Evolutionary conservation across 2,329 filamentous ascomycete species (phyloP).

Genomic region (Pestalotiopsis sp.): DNA sequence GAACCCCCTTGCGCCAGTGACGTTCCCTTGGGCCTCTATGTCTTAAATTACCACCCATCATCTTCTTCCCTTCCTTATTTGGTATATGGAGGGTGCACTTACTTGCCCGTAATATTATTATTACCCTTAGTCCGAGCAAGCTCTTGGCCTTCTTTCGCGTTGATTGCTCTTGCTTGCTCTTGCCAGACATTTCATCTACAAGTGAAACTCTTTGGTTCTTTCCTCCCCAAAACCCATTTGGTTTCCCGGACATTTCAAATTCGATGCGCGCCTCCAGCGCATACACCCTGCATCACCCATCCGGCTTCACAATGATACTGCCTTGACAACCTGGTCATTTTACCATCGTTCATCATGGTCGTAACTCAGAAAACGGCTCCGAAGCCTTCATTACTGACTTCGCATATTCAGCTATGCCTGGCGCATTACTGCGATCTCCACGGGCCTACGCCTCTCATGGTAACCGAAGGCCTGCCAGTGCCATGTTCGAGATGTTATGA

Average conservation of each 20-base stretch:
- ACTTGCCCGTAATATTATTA: background rate
- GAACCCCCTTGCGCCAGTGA: conserved; percentile 14
- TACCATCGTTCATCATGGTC: conserved; percentile 13
- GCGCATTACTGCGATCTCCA: conserved; percentile 74
- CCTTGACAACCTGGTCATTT: background rate
- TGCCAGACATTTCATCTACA: background rate
- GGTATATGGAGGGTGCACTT: background rate
- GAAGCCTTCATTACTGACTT: conserved; percentile 39
- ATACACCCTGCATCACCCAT: background rate
- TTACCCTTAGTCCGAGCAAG: background rate
- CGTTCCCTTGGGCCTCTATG: conserved; percentile 8
- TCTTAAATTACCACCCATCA: conserved; percentile 10
- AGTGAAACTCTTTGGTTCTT: conserved; percentile 2
- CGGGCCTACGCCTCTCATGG: conserved; percentile 70
- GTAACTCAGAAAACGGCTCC: conserved; percentile 19
- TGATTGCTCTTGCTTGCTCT: conserved; percentile 1
- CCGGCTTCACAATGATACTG: background rate
- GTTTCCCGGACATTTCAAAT: background rate
- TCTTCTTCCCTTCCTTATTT: background rate
- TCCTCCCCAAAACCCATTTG: background rate
- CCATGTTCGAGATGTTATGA: conserved; percentile 64
- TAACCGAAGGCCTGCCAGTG: conserved; percentile 67
- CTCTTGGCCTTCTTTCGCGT: background rate
- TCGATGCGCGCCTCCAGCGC: background rate
- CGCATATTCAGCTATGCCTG: conserved; percentile 62